Evolutionary conservation across 495 filamentous ascomycete species (phyloP).

Genomic region (Penicillium arizonense): DNA sequence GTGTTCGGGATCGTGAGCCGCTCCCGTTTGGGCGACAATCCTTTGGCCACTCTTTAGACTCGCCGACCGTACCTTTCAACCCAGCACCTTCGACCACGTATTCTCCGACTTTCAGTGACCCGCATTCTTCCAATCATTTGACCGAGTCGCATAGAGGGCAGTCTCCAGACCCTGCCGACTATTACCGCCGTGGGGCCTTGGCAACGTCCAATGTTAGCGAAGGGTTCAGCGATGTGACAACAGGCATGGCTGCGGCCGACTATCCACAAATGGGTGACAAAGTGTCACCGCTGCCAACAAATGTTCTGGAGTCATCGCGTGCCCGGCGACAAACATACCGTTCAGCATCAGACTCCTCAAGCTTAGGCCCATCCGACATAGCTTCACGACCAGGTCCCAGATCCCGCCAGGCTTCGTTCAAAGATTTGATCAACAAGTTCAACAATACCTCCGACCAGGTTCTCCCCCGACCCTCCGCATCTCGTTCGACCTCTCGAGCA

Average conservation of each 20-base stretch:
- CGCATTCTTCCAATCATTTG: constrained; percentile 10
- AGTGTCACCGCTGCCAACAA: constrained; percentile 31
- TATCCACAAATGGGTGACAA: constrained; percentile 15
- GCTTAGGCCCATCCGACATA: constrained; percentile 4
- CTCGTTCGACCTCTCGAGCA: constrained; percentile 33
- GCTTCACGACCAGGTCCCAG: constrained; percentile 23
- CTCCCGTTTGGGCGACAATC: constrained; percentile 39
- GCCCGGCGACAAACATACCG: constrained; percentile 26
- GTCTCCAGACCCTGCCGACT: constrained; percentile 54
- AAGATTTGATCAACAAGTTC: constrained; percentile 61
- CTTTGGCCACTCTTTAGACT: constrained; percentile 26
- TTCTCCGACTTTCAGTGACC: constrained; percentile 22
- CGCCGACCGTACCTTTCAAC: constrained; percentile 25
- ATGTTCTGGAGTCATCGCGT: constrained; percentile 24
- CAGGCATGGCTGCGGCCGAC: constrained; percentile 20
- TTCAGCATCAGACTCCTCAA: constrained; percentile 38
- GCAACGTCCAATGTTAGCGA: constrained; percentile 24
- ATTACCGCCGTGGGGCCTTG: constrained; percentile 41
- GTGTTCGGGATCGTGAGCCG: constrained; percentile 33
- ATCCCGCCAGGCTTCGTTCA: constrained; percentile 52
- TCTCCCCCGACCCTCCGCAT: constrained; percentile 43
- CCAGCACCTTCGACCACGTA: constrained; percentile 28
- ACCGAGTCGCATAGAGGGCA: constrained; percentile 16
- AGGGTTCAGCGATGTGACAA: constrained; percentile 24
- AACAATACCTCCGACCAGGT: constrained; percentile 56